phyloP scores from a whole-genome alignment of 768 basidiomycete species.

The Tylopilus subfusipes region DNA sequence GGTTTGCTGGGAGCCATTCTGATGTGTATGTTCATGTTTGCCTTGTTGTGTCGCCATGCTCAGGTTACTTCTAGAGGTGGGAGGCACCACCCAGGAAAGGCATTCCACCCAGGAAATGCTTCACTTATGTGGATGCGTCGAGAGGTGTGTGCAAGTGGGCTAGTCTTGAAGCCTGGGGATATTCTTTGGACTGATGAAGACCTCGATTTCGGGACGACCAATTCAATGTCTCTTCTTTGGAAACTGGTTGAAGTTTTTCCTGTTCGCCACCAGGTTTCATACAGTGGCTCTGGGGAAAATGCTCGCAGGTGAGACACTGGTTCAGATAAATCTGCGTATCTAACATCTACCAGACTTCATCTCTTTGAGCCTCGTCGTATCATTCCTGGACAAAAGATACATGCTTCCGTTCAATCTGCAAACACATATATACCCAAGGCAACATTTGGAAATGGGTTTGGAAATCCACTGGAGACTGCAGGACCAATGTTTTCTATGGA shows the following conservation, averaged over 20 bases:
- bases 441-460: too few relatives aligned
- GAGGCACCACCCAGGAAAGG: background rate
- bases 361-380: too few relatives aligned
- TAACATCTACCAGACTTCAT: too few relatives aligned
- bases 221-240: constrained; percentile 1
- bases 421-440: too few relatives aligned
- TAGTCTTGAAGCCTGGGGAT: constrained; percentile 1
- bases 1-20: constrained; percentile 3
- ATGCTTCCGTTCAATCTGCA: too few relatives aligned
- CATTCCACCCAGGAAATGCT: background rate
- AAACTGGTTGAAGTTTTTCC: background rate
- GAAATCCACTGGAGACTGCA: too few relatives aligned
- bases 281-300: background rate
- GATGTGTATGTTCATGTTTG: too few relatives aligned
- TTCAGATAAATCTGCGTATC: too few relatives aligned
- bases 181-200: constrained; percentile 3
- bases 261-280: constrained; percentile 2
- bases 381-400: too few relatives aligned
- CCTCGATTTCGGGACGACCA: background rate
- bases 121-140: constrained; percentile 1
- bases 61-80: background rate
- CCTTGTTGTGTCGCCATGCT: background rate
- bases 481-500: too few relatives aligned
- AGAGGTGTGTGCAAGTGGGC: background rate
- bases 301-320: background rate